Conservation (phyloP, 257 asterid species). For the Solanum sparsipilum region DNA sequence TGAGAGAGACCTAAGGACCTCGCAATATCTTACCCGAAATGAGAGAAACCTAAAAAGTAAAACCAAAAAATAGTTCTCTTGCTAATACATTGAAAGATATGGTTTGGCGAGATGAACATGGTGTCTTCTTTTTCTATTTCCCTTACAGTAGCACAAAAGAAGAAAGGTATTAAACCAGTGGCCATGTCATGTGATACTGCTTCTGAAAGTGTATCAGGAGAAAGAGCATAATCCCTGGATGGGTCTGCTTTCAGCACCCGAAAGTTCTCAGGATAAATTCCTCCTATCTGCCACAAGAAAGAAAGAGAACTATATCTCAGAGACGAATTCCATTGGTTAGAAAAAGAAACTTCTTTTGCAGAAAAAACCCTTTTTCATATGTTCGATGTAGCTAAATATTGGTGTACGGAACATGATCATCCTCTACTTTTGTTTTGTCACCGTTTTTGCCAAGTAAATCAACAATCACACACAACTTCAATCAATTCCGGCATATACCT, state of each 20-base stretch:
- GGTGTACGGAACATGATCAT: not conserved
- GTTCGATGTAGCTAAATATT: not conserved
- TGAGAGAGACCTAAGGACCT: not conserved
- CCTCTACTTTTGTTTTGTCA: not conserved
- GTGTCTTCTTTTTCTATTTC: not conserved
- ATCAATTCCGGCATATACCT: slow-evolving; percentile 31
- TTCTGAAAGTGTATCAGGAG: slow-evolving; percentile 52
- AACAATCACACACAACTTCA: not conserved
- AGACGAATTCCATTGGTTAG: not conserved
- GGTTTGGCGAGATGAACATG: not conserved
- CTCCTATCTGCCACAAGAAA: slow-evolving; percentile 59
- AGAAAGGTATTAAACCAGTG: slow-evolving; percentile 85
- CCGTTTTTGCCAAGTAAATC: not conserved
- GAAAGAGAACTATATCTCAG: not conserved
- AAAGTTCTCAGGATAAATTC: slow-evolving; percentile 62
- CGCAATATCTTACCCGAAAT: not conserved
- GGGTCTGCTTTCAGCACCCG: slow-evolving; percentile 62
- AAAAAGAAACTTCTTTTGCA: not conserved
- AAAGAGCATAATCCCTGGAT: slow-evolving; percentile 57
- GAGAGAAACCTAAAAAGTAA: not conserved
- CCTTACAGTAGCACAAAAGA: slow-evolving; percentile 95
- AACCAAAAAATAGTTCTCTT: not conserved
- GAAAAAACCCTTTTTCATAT: not conserved
- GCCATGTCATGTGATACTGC: slow-evolving; percentile 58
- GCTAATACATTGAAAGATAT: not conserved